Evolutionary conservation across 2,329 filamentous ascomycete genomes (phyloP).

Genomic region (Dactylellina haptotyla): DNA sequence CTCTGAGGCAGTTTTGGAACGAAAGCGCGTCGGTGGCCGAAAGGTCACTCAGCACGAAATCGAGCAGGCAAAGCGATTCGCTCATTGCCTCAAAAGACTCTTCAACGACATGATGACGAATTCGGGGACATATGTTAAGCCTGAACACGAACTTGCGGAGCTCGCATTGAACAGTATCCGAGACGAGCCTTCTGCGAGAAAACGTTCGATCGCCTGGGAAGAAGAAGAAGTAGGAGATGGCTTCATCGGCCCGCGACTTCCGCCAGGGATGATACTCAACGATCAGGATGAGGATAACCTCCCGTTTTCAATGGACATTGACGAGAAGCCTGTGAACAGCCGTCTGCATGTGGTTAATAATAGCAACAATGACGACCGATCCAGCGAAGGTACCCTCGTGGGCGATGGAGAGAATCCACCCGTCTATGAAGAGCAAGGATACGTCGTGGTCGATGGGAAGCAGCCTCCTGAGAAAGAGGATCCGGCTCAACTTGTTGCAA

Average conservation of each 20-base stretch:
- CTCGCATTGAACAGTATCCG: conserved; percentile 70
- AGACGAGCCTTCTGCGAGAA: conserved; percentile 37
- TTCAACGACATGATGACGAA: conserved; percentile 77
- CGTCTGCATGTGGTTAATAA: conserved; percentile 33
- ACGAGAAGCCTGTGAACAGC: conserved; percentile 36
- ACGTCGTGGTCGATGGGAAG: conserved; percentile 45
- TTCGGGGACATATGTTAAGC: conserved; percentile 71
- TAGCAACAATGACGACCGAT: conserved; percentile 54
- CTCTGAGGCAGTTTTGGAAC: conserved; percentile 70
- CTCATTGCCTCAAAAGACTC: conserved; percentile 75
- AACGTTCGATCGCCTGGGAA: conserved; percentile 63
- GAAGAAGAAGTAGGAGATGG: conserved; percentile 66
- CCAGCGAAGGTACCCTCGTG: conserved; percentile 57
- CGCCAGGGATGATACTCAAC: conserved; percentile 22
- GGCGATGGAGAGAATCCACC: conserved; percentile 54
- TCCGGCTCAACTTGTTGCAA: not conserved
- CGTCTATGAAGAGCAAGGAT: conserved; percentile 49
- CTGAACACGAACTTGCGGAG: conserved; percentile 80
- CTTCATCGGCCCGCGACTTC: conserved; percentile 54
- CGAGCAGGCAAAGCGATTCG: conserved; percentile 75
- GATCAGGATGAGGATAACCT: conserved; percentile 14
- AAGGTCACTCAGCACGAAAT: conserved; percentile 71
- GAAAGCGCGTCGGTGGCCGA: conserved; percentile 79
- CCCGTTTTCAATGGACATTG: conserved; percentile 56
- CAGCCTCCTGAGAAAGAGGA: not conserved